Evolutionary conservation across 257 asterid species (phyloP).

Genomic region (Solanum infundibuliforme): DNA sequence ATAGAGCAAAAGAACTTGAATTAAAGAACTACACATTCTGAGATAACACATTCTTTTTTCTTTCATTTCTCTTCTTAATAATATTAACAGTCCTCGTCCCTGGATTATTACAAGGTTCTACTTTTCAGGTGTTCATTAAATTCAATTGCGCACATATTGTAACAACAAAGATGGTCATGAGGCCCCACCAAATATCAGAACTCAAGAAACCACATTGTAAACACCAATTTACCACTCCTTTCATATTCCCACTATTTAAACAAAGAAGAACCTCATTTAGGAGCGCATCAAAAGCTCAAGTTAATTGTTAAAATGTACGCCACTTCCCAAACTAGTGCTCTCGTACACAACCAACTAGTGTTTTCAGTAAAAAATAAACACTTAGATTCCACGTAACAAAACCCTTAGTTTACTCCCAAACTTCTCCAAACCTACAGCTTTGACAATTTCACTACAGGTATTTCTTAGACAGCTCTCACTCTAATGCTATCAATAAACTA

Average conservation of each 20-base stretch:
- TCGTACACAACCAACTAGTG: neutral
- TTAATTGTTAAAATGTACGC: neutral
- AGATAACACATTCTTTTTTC: neutral
- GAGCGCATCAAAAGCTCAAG: neutral
- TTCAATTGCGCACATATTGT: neutral
- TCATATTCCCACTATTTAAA: neutral
- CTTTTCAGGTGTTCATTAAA: neutral
- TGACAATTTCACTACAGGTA: neutral
- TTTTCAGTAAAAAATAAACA: neutral
- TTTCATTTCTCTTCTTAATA: neutral
- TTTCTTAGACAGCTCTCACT: neutral
- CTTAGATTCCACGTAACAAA: neutral
- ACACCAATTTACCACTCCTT: neutral
- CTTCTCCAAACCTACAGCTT: neutral
- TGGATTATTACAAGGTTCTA: neutral
- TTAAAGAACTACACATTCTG: neutral
- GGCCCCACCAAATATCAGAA: neutral
- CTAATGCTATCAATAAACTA: neutral
- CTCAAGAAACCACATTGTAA: neutral
- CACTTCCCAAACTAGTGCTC: neutral
- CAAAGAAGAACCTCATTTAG: neutral
- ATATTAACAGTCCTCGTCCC: neutral
- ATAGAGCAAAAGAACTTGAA: neutral
- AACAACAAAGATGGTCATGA: neutral
- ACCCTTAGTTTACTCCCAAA: neutral